phyloP scores from a whole-genome alignment of 2,329 filamentous ascomycete genomes.

The Ophiostoma sp. region DNA sequence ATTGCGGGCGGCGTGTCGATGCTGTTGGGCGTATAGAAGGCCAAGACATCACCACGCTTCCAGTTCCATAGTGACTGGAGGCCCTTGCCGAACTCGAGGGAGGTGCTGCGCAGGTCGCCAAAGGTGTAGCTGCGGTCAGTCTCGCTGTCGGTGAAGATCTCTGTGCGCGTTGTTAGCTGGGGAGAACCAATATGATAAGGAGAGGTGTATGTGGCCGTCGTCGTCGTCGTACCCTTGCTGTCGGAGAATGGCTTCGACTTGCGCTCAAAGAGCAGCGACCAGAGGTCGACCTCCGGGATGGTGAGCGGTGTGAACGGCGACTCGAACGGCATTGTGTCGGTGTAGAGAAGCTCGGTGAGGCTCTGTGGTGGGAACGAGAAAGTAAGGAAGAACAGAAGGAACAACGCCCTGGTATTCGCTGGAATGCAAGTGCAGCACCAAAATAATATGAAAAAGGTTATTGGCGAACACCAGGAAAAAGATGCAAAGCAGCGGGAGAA shows the following conservation, averaged over 20 bases:
- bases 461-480: background rate
- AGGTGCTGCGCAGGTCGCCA: conserved; percentile 62
- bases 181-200: background rate
- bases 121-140: conserved; percentile 70
- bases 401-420: background rate
- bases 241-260: conserved; percentile 66
- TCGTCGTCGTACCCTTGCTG: conserved; percentile 60
- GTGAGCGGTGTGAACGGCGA: conserved; percentile 65
- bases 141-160: conserved; percentile 74
- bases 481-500: background rate
- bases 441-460: background rate
- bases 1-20: conserved; percentile 78
- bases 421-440: background rate
- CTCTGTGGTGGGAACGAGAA: background rate
- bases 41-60: conserved; percentile 80
- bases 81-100: conserved; percentile 76
- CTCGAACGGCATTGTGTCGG: conserved; percentile 64
- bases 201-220: too few relatives aligned
- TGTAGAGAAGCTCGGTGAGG: background rate
- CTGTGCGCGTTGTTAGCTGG: conserved; percentile 44
- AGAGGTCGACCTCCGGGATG: conserved; percentile 75
- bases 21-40: conserved; percentile 79
- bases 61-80: conserved; percentile 74
- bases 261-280: conserved; percentile 74
- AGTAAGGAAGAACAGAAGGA: too few relatives aligned